Conservation (phyloP, 2,329 filamentous ascomycete genomes). For the Malbranchea zuffiana region DNA sequence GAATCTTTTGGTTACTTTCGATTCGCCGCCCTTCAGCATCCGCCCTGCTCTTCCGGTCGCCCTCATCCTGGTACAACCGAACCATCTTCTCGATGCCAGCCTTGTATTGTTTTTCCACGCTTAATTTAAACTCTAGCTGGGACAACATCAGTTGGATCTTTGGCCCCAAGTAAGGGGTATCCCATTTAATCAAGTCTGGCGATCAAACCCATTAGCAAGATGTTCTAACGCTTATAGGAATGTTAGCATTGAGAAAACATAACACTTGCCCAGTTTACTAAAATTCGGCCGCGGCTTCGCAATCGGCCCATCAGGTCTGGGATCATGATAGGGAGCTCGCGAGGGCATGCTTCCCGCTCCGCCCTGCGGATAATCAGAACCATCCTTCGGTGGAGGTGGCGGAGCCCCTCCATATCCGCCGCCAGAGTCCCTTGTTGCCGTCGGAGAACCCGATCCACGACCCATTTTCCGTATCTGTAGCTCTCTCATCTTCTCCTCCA, state of each 20-base stretch:
- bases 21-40: constrained; percentile 82
- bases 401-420: constrained; percentile 25
- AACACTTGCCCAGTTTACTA: constrained; percentile 74
- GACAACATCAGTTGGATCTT: constrained; percentile 99
- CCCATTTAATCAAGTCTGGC: constrained; percentile 96
- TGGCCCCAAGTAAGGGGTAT: constrained; percentile 86
- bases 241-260: not conserved
- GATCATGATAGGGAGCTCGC: constrained; percentile 64
- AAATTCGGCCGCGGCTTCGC: constrained; percentile 79
- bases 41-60: constrained; percentile 86
- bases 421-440: constrained; percentile 39
- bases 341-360: constrained; percentile 69
- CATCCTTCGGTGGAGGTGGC: constrained; percentile 67
- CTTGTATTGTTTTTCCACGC: constrained; percentile 97
- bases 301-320: constrained; percentile 54
- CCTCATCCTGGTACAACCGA: constrained; percentile 91
- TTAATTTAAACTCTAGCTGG: constrained; percentile 96
- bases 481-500: constrained; percentile 83
- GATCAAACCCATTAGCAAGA: constrained; percentile 14
- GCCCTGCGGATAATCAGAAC: constrained; percentile 44
- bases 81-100: constrained; percentile 99
- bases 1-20: constrained; percentile 96
- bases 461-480: constrained; percentile 70
- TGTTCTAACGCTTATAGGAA: not conserved
- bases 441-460: constrained; percentile 36